Evolutionary conservation across 345 rosid species (phyloP), one percentile per base, ranked within the genome.

Genomic region (Heritiera fomes): DNA sequence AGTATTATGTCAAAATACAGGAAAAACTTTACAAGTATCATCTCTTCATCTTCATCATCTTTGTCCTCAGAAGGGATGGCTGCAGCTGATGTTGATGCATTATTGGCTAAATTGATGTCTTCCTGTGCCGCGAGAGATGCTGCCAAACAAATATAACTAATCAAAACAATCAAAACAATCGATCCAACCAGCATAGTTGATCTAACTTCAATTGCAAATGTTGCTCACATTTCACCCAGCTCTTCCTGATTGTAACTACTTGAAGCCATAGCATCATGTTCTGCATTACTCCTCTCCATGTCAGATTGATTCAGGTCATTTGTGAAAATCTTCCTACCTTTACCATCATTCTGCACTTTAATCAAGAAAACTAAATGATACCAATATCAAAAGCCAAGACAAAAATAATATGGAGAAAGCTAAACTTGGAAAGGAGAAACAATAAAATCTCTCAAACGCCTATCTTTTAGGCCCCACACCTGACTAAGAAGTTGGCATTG

Each of bases 401-500:
- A n/a, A n/a, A n/a, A n/a, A n/a, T n/a, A n/a, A n/a, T n/a, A n/a
- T n/a, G n/a, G n/a, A n/a, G n/a, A n/a, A n/a, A 18, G 58, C 20
- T 17, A 18, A 10, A 58, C 6, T 34, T 34, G 38, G 38, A 34
- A 34, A 34, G 38, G 2, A 34, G 38, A 34, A 34, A 46, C 58
- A 1, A 34, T 14, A 62, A 61, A 41, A 18, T 30, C 43, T 32
- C 60, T 30, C 38, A 63, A 64, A 66, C 2, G 46, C 28, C n/a
- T 18, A 56, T 45, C 12, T 32, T 11, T 56, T 70, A 40, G 23
- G 55, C 13, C 14, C n/a, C 47, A 50, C 32, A 92, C 98, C 93
- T 92, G 98, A 79, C 76, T 89, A 82, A 94, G 91, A 80, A 94
- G 95, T 82, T 91, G 94, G 9, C 88, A 92, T 82, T 91, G 93